Percentiles rank a stretch among this genome's conserved stretches.
Conservation (phyloP, 345 rosid genomes). For the Citrus glauca region DNA sequence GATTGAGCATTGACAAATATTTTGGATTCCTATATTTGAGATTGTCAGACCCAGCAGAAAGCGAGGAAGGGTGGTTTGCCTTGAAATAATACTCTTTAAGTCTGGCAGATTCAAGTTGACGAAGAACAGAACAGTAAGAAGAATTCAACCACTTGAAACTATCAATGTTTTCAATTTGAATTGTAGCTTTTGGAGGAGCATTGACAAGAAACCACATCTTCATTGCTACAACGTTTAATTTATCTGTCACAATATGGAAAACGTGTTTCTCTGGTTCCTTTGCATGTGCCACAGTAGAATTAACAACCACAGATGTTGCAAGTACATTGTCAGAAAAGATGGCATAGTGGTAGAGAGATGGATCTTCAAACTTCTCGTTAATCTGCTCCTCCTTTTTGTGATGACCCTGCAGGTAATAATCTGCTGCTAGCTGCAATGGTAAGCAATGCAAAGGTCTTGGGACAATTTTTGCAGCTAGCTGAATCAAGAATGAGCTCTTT, state of each 20-base stretch:
- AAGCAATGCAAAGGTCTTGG: constrained; percentile 91
- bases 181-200: constrained; percentile 53
- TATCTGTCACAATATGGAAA: constrained; percentile 93
- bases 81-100: constrained; percentile 81
- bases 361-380: constrained; percentile 59
- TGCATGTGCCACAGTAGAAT: constrained; percentile 73
- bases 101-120: constrained; percentile 84
- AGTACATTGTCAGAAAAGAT: constrained; percentile 93
- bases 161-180: constrained; percentile 68
- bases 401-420: constrained; percentile 57
- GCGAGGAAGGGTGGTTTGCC: constrained; percentile 67
- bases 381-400: constrained; percentile 34
- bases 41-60: constrained; percentile 62
- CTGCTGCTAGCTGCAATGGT: constrained; percentile 78
- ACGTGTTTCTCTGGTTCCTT: constrained; percentile 79
- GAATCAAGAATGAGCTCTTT: constrained; percentile 87
- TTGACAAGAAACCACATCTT: constrained; percentile 72
- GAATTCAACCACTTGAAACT: constrained; percentile 85
- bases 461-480: constrained; percentile 93
- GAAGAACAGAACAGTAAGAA: constrained; percentile 77
- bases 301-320: constrained; percentile 94
- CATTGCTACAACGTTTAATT: constrained; percentile 71
- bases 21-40: constrained; percentile 88
- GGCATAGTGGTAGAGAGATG: constrained; percentile 86
- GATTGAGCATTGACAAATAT: constrained; percentile 83